Conservation (phyloP, 2,329 filamentous ascomycete genomes). For the Apiospora aurea region DNA sequence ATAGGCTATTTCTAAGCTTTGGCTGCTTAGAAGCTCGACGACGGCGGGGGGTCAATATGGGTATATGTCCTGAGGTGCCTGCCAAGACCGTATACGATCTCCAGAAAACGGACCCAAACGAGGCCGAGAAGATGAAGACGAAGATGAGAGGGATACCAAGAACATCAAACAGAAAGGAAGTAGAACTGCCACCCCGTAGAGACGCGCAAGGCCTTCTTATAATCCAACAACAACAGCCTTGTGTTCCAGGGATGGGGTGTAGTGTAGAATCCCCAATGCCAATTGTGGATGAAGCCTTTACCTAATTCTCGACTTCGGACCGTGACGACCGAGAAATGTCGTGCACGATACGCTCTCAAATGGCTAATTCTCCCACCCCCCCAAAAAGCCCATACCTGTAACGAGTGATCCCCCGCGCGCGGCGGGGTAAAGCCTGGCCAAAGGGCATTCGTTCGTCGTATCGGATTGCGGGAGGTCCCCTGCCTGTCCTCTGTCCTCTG, state of each 20-base stretch:
- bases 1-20: not conserved
- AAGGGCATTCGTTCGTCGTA: constrained; percentile 23
- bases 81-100: constrained; percentile 36
- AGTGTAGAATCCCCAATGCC: constrained; percentile 24
- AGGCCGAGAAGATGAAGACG: constrained; percentile 16
- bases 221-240: constrained; percentile 30
- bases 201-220: constrained; percentile 35
- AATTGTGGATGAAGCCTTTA: constrained; percentile 32
- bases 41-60: constrained; percentile 12
- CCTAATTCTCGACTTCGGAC: constrained; percentile 56
- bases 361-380: constrained; percentile 27
- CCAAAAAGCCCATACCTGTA: constrained; percentile 33
- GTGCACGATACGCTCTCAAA: constrained; percentile 8
- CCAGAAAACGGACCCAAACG: constrained; percentile 7
- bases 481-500: no score
- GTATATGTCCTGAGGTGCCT: constrained; percentile 28
- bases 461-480: constrained; percentile 11
- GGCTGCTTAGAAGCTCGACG: not conserved
- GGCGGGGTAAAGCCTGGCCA: constrained; percentile 40
- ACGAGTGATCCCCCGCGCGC: constrained; percentile 40
- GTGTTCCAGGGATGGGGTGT: constrained; percentile 19
- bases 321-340: constrained; percentile 55
- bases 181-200: constrained; percentile 29
- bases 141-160: not conserved
- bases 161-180: constrained; percentile 26